Conservation (phyloP, 1,284 basidiomycete genomes). For the Prillingera fragicola region DNA sequence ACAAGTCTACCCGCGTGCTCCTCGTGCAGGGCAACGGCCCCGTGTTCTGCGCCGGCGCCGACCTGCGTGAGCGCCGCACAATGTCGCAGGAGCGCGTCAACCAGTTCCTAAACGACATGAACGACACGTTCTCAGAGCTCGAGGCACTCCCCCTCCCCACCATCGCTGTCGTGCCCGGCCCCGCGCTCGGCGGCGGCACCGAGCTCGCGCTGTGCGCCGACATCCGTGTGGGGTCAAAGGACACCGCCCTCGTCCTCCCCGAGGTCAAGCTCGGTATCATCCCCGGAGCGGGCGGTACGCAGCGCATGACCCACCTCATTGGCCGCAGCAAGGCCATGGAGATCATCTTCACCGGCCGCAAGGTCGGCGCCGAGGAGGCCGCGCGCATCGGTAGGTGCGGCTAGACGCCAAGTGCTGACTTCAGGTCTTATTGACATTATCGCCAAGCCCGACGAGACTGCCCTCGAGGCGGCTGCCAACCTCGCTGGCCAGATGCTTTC, state of each 20-base stretch:
- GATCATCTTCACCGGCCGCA: slow-evolving; percentile 71
- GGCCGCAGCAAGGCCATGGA: slow-evolving; percentile 81
- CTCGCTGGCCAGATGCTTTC: slow-evolving; percentile 35
- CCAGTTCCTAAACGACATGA: slow-evolving; percentile 71
- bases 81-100: slow-evolving; percentile 72
- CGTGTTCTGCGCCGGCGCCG: slow-evolving; percentile 87
- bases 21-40: slow-evolving; percentile 67
- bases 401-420: slow-evolving; percentile 55
- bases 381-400: slow-evolving; percentile 61
- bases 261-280: slow-evolving; percentile 86
- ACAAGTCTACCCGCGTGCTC: slow-evolving; percentile 62
- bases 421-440: slow-evolving; percentile 51
- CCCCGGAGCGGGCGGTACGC: slow-evolving; percentile 91
- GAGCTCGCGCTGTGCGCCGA: slow-evolving; percentile 84
- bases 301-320: slow-evolving; percentile 72
- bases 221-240: slow-evolving; percentile 71
- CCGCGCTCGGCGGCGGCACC: slow-evolving; percentile 83
- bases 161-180: slow-evolving; percentile 86
- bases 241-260: slow-evolving; percentile 64
- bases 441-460: slow-evolving; percentile 49
- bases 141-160: slow-evolving; percentile 79
- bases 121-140: slow-evolving; percentile 65
- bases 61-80: slow-evolving; percentile 73
- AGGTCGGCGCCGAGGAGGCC: slow-evolving; percentile 64
- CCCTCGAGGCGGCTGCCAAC: slow-evolving; percentile 28